Conservation (phyloP, 176 grass and related monocot genomes). For the Zizania latifolia region DNA sequence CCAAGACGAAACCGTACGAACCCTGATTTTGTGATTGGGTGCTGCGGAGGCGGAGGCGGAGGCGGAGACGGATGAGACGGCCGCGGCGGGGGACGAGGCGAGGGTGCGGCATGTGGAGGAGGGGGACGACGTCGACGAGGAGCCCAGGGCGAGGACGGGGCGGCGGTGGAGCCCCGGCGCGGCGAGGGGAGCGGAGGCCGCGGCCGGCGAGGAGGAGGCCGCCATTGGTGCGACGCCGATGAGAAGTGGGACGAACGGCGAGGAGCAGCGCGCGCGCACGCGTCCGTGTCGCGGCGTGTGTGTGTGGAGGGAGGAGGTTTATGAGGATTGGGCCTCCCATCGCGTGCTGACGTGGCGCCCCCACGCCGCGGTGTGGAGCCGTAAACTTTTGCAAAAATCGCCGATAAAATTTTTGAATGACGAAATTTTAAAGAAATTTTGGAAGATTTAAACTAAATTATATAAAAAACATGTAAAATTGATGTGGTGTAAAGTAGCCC, state of each 20-base stretch:
- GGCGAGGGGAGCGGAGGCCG: neutral
- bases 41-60: constrained; percentile 5
- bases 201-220: neutral
- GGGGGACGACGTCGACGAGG: neutral
- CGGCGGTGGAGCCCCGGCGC: neutral
- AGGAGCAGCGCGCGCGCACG: no score
- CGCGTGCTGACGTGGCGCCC: neutral
- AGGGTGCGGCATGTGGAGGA: neutral
- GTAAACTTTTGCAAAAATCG: no score
- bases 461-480: no score
- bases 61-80: neutral
- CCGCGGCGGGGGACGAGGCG: neutral
- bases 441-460: no score
- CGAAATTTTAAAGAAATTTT: no score
- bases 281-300: no score
- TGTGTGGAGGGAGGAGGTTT: constrained; percentile 32
- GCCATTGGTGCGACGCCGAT: neutral
- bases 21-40: constrained; percentile 20
- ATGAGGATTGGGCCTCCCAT: constrained; percentile 13
- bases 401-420: no score
- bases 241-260: neutral
- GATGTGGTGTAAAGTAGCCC: no score
- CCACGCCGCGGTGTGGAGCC: no score
- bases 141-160: neutral
- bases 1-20: constrained; percentile 17